Base-by-base conservation (phyloP, 805 yeast species). In the Suhomyces emberorum region DNA sequence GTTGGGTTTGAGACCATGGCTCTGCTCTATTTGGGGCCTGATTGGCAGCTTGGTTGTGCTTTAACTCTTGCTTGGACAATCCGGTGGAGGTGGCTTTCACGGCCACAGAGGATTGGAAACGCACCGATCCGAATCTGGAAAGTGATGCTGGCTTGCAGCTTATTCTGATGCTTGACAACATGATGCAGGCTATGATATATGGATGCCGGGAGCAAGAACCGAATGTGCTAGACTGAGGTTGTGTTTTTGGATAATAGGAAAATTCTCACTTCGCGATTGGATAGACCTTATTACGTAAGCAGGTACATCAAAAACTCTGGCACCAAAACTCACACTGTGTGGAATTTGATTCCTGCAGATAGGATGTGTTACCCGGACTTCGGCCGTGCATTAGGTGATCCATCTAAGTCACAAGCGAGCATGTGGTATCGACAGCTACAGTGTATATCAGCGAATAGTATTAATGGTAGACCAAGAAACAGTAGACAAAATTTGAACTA, bases 11-110 rank as follows among this genome's bases (percentile, higher is more conserved):
- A 1, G 95, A 77, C 95, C 95, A 87, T 9, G 84, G 70, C 10
- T 60, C 69, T 6, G 63, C 64, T 46, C 88, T 70, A 62, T 87
- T 87, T 31, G 95, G 95, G 1, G 95, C 86, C 64, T 84, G 95
- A 47, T 71, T 55, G 32, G 65, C 66, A 21, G 52, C 43, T n/a
- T 55, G 40, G 50, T 55, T 51, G 29, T 44, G 37, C 35, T 38
- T 43, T 45, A 44, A 52, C 42, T 54, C 50, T 25, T 36, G 48
- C 30, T 34, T 43, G 38, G 46, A 39, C 23, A 46, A 43, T 4
- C 50, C 50, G 10, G 50, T 46, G 7, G 42, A 32, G 15, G 47
- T 39, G 35, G 35, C 39, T 25, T 35, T 38, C 15, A 30, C 35
- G 11, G 41, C 37, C 18, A 38, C 39, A 4, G 28, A 28, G 22